Base-by-base conservation (phyloP, 2,329 filamentous ascomycete genomes). In the Pestalotiopsis sp. region DNA sequence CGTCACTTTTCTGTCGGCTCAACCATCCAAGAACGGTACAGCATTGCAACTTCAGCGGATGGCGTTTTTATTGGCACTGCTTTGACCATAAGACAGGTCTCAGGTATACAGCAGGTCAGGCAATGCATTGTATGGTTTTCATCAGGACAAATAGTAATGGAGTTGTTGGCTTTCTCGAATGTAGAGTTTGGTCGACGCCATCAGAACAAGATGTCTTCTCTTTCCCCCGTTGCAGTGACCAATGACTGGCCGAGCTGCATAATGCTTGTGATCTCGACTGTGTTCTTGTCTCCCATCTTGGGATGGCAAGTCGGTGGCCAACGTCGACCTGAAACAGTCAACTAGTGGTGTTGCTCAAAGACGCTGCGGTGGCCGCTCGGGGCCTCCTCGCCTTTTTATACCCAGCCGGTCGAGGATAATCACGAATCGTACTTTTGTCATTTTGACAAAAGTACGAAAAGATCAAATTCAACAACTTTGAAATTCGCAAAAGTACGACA, bases 371-470 rank as follows among this genome's bases (percentile, higher is more conserved):
- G 45, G 45, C 45, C n/a, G n/a, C 45, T 52, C 25, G 25, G 57
- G 25, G 27, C n/a, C 23, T 36, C 57, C 45, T 14, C 14, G 57
- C 23, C 57, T 27, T 36, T 59, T 59, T 59, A 59, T 59, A 59
- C 57, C 57, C 12, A 23, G 0, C 23, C 25, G 14, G 57, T 0
- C 57, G 9, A 2, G n/a, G 9, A 59, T 36, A 23, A 36, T 17
- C 45, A n/a, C 38, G 27, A 38, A 62, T 39, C 36, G 59, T 62
- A 62, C 59, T 62, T 62, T 62, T 62, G 59, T 36, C 5, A 17
- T 3, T 3, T 14, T 20, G 31, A 61, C 59, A 62, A 62, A 62
- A 20, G 31, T 62, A 62, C 59, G n/a, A 39, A 9, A 62, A 27
- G 23, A 23, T 59, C 7, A 14, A 36, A 7, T 36, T 59, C 20